Evolutionary conservation across 495 filamentous ascomycete species (phyloP).

Genomic region (Echria macrotheca): DNA sequence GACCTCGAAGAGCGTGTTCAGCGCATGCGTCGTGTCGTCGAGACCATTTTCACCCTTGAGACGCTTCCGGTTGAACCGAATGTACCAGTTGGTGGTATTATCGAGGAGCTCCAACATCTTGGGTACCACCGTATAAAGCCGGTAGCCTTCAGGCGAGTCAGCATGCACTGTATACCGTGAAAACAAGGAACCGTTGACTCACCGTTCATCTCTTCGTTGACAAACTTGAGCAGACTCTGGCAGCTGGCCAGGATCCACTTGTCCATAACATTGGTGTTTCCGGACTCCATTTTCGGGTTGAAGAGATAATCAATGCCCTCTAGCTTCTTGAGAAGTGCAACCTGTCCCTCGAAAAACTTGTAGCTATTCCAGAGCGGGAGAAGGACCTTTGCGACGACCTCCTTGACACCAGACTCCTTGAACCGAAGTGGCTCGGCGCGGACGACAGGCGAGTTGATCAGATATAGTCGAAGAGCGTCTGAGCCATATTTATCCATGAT

Average conservation of each 20-base stretch:
- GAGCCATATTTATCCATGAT: constrained; percentile 89
- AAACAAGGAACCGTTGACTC: constrained; percentile 26
- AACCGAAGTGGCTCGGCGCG: constrained; percentile 87
- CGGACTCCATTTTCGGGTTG: constrained; percentile 65
- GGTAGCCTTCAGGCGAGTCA: constrained; percentile 51
- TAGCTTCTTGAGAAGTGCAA: constrained; percentile 85
- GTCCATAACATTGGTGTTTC: constrained; percentile 92
- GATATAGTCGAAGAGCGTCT: constrained; percentile 87
- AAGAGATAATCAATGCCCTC: constrained; percentile 73
- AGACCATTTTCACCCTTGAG: constrained; percentile 89
- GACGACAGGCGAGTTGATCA: constrained; percentile 97
- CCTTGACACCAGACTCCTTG: constrained; percentile 90
- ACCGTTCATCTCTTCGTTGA: constrained; percentile 91
- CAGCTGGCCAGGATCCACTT: constrained; percentile 92
- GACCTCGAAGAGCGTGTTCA: constrained; percentile 97
- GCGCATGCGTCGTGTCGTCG: constrained; percentile 75
- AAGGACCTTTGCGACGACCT: constrained; percentile 90
- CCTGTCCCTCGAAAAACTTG: constrained; percentile 96
- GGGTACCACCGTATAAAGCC: constrained; percentile 91
- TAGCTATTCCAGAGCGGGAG: constrained; percentile 96
- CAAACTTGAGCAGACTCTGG: constrained; percentile 86
- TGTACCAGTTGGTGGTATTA: constrained; percentile 98
- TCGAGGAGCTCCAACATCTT: constrained; percentile 83
- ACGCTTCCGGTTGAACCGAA: constrained; percentile 94
- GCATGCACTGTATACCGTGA: not conserved